phyloP scores from a whole-genome alignment of 495 filamentous ascomycete species.

The Acidiella bohemica region DNA sequence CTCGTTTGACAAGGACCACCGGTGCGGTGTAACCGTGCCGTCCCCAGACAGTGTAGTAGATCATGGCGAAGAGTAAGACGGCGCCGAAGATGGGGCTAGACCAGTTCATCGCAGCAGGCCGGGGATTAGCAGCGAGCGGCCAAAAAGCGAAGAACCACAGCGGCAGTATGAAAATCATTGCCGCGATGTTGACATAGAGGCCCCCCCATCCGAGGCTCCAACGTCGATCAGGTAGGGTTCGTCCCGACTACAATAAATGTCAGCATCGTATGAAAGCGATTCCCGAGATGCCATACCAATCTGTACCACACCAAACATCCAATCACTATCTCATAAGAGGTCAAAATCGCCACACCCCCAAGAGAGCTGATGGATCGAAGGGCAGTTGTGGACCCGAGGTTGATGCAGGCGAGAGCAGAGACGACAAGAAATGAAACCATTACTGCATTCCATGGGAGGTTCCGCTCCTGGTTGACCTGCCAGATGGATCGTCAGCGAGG shows the following conservation, averaged over 20 bases:
- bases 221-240: neutral
- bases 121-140: neutral
- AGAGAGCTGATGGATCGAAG: constrained; percentile 14
- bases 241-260: too few species aligned
- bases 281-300: too few species aligned
- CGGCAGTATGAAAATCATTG: neutral
- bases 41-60: neutral
- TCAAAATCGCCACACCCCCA: neutral
- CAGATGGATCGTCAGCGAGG: too few species aligned
- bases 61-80: neutral
- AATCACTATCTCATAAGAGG: neutral
- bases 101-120: neutral
- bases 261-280: too few species aligned
- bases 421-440: constrained; percentile 4
- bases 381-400: constrained; percentile 11
- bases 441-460: constrained; percentile 20
- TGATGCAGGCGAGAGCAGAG: constrained; percentile 13
- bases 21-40: constrained; percentile 1
- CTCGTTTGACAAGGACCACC: constrained; percentile 1
- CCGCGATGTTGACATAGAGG: neutral
- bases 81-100: neutral
- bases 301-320: neutral
- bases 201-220: constrained; percentile 1
- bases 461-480: constrained; percentile 25
- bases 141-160: neutral